Evolutionary conservation across 257 asterid genomes (phyloP).

Genomic region (Solanum dulcamara): DNA sequence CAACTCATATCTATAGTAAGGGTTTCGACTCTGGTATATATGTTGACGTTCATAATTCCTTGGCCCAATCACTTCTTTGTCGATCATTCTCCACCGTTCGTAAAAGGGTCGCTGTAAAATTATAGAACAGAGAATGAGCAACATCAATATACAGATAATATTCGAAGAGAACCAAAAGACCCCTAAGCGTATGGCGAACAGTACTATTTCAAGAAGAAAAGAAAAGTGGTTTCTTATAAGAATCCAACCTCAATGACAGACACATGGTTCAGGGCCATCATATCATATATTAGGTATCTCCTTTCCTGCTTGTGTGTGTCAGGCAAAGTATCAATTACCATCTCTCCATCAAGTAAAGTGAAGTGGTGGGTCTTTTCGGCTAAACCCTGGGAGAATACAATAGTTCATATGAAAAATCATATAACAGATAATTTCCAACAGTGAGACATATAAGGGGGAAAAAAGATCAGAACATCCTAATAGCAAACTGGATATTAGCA

Average conservation of each 20-base stretch:
- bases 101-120: conserved; percentile 64
- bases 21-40: conserved; percentile 51
- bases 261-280: conserved; percentile 36
- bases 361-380: conserved; percentile 72
- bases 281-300: conserved; percentile 92
- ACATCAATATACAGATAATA: not conserved
- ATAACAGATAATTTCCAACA: not conserved
- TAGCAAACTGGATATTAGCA: not conserved
- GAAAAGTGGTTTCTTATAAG: not conserved
- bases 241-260: conserved; percentile 67
- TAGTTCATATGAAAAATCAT: not conserved
- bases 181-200: not conserved
- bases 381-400: conserved; percentile 39
- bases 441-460: conserved; percentile 2
- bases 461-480: not conserved
- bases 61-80: conserved; percentile 88
- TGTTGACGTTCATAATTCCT: conserved; percentile 62
- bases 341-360: conserved; percentile 97
- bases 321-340: conserved; percentile 85
- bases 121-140: not conserved
- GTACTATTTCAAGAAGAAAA: not conserved
- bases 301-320: conserved; percentile 75
- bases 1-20: conserved; percentile 73
- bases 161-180: not conserved
- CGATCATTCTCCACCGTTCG: conserved; percentile 97